Conservation (phyloP, 345 rosid genomes). For the Gossypium ekmanianum region DNA sequence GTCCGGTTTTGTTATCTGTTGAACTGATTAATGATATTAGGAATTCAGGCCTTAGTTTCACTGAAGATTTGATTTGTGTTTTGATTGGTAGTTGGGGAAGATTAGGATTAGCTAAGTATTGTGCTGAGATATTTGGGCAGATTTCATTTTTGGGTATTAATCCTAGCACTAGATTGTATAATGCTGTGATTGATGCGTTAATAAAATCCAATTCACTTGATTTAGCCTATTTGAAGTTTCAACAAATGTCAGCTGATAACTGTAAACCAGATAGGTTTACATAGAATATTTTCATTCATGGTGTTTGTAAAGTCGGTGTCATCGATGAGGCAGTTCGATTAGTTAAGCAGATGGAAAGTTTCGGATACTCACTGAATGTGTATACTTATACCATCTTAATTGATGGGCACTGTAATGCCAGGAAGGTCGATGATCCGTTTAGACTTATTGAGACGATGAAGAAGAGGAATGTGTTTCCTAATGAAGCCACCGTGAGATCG, state of each 20-base stretch:
- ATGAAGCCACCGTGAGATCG: constrained; percentile 76
- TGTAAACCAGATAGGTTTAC: constrained; percentile 89
- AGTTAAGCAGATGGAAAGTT: constrained; percentile 78
- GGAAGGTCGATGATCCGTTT: constrained; percentile 65
- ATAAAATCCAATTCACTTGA: constrained; percentile 80
- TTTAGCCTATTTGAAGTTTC: constrained; percentile 84
- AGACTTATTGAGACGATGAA: constrained; percentile 53
- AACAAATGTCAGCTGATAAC: constrained; percentile 72
- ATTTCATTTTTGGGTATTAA: constrained; percentile 66
- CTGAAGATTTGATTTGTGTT: constrained; percentile 69
- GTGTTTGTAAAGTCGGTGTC: constrained; percentile 76
- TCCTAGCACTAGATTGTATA: constrained; percentile 79
- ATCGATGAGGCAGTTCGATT: constrained; percentile 79
- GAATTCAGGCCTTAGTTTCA: constrained; percentile 49
- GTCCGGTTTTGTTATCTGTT: constrained; percentile 68
- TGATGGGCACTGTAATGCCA: constrained; percentile 80
- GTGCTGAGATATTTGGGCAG: constrained; percentile 76
- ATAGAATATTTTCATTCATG: constrained; percentile 81
- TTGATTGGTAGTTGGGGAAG: constrained; percentile 90
- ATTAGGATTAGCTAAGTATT: constrained; percentile 78
- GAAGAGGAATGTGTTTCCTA: constrained; percentile 49
- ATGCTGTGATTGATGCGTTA: constrained; percentile 79
- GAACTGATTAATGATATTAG: constrained; percentile 63
- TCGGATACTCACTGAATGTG: constrained; percentile 64
- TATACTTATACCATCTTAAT: constrained; percentile 70